Evolutionary conservation across 1,284 basidiomycete species (phyloP).

Genomic region (Athelia sp.): DNA sequence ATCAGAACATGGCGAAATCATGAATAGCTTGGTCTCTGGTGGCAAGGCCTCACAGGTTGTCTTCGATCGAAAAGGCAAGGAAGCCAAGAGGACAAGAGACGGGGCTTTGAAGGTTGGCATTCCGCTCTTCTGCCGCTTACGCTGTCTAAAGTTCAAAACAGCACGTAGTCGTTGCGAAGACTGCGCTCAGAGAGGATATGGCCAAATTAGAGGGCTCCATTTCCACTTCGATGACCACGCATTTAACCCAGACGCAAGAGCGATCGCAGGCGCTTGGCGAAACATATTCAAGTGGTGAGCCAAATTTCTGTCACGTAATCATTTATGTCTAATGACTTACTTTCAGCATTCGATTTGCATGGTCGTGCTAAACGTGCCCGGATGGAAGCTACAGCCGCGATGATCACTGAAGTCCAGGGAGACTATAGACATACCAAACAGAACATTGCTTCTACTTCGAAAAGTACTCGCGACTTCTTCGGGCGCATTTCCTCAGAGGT

Average conservation of each 20-base stretch:
- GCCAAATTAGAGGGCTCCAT: conserved; percentile 39
- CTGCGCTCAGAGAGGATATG: conserved; percentile 38
- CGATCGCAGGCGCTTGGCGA: conserved; percentile 39
- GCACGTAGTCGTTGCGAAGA: conserved; percentile 37
- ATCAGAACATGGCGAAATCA: conserved; percentile 41
- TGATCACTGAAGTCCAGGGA: conserved; percentile 46
- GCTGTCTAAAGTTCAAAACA: conserved; percentile 21
- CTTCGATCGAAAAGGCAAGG: conserved; percentile 43
- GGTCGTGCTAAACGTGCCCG: conserved; percentile 62
- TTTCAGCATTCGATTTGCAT: conserved; percentile 55
- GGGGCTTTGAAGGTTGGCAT: conserved; percentile 52
- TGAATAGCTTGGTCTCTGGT: conserved; percentile 35
- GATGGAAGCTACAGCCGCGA: conserved; percentile 47
- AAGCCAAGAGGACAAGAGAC: conserved; percentile 53
- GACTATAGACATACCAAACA: conserved; percentile 46
- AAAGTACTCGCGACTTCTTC: conserved; percentile 42
- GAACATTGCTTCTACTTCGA: conserved; percentile 44
- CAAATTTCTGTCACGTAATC: neutral
- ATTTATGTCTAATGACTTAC: conserved; percentile 3
- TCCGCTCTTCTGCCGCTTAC: conserved; percentile 1
- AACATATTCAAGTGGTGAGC: conserved; percentile 44
- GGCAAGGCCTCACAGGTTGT: conserved; percentile 35
- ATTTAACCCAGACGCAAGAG: conserved; percentile 48
- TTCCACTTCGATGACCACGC: conserved; percentile 42
- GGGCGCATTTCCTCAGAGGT: conserved; percentile 46